Conservation (phyloP, 2,329 filamentous ascomycete species). For the Phialophora macrospora region DNA sequence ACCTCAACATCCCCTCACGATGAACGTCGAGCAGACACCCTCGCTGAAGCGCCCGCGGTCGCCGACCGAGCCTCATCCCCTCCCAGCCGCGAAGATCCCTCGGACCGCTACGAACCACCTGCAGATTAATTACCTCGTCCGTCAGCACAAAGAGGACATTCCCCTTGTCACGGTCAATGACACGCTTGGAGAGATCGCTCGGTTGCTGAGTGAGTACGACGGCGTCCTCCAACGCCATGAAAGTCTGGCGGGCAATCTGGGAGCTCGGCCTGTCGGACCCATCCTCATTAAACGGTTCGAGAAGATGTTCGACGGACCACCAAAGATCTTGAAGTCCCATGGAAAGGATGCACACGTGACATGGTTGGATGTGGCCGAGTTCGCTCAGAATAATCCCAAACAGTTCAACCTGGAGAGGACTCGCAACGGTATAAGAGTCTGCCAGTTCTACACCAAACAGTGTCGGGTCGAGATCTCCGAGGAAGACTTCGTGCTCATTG, state of each 20-base stretch:
- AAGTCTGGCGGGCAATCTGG: slow-evolving; percentile 82
- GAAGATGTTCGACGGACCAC: slow-evolving; percentile 80
- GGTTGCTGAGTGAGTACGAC: slow-evolving; percentile 79
- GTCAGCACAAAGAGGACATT: slow-evolving; percentile 65
- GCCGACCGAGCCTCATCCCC: slow-evolving; percentile 48
- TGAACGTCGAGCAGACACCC: slow-evolving; percentile 45
- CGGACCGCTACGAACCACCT: slow-evolving; percentile 63
- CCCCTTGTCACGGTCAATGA: slow-evolving; percentile 69
- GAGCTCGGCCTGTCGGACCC: slow-evolving; percentile 79
- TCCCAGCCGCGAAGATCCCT: slow-evolving; percentile 55
- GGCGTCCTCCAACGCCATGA: slow-evolving; percentile 83
- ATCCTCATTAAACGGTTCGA: slow-evolving; percentile 86
- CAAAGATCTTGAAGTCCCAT: slow-evolving; percentile 67
- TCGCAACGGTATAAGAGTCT: slow-evolving; percentile 71
- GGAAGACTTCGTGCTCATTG: slow-evolving; percentile 84
- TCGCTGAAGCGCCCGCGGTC: slow-evolving; percentile 53
- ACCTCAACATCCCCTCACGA: slow-evolving; percentile 27
- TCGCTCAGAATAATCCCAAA: slow-evolving; percentile 77
- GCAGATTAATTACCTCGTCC: slow-evolving; percentile 71
- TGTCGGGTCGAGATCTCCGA: slow-evolving; percentile 82
- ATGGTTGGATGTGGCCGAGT: slow-evolving; percentile 86
- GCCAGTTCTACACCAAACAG: slow-evolving; percentile 81
- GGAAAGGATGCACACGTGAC: slow-evolving; percentile 68
- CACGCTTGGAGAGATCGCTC: slow-evolving; percentile 73
- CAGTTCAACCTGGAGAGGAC: slow-evolving; percentile 75